Evolutionary conservation across 768 basidiomycete species (phyloP), one percentile per base, ranked within the genome.

Genomic region (Mycena olivaceomarginata): DNA sequence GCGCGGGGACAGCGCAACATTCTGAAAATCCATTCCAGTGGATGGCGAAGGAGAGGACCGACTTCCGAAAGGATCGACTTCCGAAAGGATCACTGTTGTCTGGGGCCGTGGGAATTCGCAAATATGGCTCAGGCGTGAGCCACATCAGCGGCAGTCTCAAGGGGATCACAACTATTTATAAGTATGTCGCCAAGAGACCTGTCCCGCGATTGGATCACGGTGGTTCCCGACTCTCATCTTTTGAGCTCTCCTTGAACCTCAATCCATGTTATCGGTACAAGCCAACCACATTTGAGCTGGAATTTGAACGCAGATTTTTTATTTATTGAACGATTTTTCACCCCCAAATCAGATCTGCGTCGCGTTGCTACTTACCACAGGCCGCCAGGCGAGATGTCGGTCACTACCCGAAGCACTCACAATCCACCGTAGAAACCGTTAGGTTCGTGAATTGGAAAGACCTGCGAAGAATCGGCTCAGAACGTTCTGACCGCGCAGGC

Each of bases 1-100:
- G 63, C 92, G 90, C 65, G 93, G 92, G 48, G 89, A 87, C 76
- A 93, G 91, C 70, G 88, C 90, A 72, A 92, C 90, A 79, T 89
- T 91, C 80, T 91, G 89, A 71, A 93, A 83, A 46, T 74, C 72
- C 76, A 77, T 77, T 68, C 66, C 70, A 71, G 76, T 72, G 76
- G 66, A 68, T 56, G 65, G 68, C 16, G 4, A 45, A 63, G 39
- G 41, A 53, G 8, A 59, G 31, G n/a, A n/a, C 1, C 56, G 12
- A 45, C 20, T 10, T 11, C 31, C 31, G n/a, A n/a, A n/a, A n/a
- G n/a, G n/a, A n/a, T n/a, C n/a, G n/a, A n/a, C n/a, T n/a, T n/a
- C n/a, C n/a, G 31, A 31, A 31, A 31, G 31, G 70, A 60, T 56
- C 67, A 69, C 53, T 18, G 43, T 45, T 45, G 41, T 63, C 62